A percentile compares a stretch with the other conserved stretches of the same genome.
Evolutionary conservation across 2,329 filamentous ascomycete genomes (phyloP).

Genomic region (Curvularia verruculosa): DNA sequence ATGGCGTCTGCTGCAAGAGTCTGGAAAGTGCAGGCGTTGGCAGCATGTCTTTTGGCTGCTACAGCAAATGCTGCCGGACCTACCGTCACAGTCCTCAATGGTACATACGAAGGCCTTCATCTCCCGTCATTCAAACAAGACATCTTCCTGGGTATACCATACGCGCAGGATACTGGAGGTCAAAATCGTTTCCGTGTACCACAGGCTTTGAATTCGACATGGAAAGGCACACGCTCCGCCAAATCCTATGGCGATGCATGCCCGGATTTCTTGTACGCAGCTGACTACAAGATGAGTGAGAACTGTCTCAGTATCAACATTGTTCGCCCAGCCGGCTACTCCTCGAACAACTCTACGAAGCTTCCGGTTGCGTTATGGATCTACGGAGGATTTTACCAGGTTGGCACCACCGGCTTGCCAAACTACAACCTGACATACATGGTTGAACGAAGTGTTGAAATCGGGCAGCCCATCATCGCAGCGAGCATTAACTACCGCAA

Average conservation of each 20-base stretch:
- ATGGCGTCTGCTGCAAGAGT: conserved; percentile 25
- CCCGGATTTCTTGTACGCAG: conserved; percentile 43
- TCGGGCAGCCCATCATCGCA: conserved; percentile 46
- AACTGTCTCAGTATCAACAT: conserved; percentile 69
- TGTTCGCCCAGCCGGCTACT: conserved; percentile 59
- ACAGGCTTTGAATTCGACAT: conserved; percentile 55
- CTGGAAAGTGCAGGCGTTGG: conserved; percentile 26
- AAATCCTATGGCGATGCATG: conserved; percentile 52
- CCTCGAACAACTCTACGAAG: conserved; percentile 43
- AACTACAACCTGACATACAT: conserved; percentile 69
- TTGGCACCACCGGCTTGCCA: conserved; percentile 50
- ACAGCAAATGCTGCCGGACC: conserved; percentile 27
- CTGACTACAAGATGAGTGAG: conserved; percentile 54
- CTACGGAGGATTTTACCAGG: conserved; percentile 57
- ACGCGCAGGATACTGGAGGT: conserved; percentile 61
- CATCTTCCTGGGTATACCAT: conserved; percentile 60
- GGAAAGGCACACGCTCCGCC: conserved; percentile 48
- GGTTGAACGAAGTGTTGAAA: conserved; percentile 55
- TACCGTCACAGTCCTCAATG: conserved; percentile 41
- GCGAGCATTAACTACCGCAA: conserved; percentile 58
- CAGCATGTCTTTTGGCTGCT: conserved; percentile 20
- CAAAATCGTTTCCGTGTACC: conserved; percentile 61
- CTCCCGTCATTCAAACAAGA: conserved; percentile 52
- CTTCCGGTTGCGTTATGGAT: conserved; percentile 68
- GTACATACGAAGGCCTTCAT: conserved; percentile 44